phyloP scores from a whole-genome alignment of 768 basidiomycete species.

The Trichaptum fuscoviolaceum region DNA sequence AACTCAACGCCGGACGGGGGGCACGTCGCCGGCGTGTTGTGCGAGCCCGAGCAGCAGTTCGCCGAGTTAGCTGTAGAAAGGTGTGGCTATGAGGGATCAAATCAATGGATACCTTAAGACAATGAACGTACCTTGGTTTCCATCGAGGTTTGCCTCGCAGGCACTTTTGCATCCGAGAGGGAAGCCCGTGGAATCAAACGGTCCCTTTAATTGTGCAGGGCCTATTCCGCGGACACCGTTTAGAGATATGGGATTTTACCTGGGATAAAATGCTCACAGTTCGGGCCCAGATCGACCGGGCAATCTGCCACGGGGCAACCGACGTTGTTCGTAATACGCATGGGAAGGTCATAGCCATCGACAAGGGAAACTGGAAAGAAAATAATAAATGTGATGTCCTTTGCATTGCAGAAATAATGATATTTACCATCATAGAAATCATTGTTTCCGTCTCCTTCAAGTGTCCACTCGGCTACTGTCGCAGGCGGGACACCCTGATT shows the following conservation, averaged over 20 bases:
- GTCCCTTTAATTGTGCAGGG: conserved; percentile 28
- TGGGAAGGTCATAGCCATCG: conserved; percentile 43
- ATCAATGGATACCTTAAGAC: background rate
- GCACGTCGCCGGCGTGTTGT: conserved; percentile 49
- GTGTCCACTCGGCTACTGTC: conserved; percentile 31
- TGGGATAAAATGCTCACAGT: conserved; percentile 16
- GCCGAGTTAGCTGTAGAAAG: conserved; percentile 41
- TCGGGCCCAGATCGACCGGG: conserved; percentile 31
- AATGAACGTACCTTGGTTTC: conserved; percentile 22
- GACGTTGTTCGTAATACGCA: conserved; percentile 49
- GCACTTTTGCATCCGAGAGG: conserved; percentile 41
- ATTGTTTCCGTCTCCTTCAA: conserved; percentile 18
- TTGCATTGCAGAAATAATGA: background rate
- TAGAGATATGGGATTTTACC: too few species aligned
- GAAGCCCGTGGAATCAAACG: conserved; percentile 30
- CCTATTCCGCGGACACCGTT: conserved; percentile 16
- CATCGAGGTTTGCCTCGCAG: conserved; percentile 34
- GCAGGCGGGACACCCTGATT: conserved; percentile 30
- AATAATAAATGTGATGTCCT: background rate
- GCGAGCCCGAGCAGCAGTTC: conserved; percentile 60
- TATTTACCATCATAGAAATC: conserved; percentile 31
- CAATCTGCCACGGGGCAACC: conserved; percentile 48
- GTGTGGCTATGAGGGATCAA: background rate
- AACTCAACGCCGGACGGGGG: conserved; percentile 39
- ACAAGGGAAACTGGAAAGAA: conserved; percentile 24